Conservation (phyloP, 2,329 filamentous ascomycete genomes). For the Cercospora sp. region DNA sequence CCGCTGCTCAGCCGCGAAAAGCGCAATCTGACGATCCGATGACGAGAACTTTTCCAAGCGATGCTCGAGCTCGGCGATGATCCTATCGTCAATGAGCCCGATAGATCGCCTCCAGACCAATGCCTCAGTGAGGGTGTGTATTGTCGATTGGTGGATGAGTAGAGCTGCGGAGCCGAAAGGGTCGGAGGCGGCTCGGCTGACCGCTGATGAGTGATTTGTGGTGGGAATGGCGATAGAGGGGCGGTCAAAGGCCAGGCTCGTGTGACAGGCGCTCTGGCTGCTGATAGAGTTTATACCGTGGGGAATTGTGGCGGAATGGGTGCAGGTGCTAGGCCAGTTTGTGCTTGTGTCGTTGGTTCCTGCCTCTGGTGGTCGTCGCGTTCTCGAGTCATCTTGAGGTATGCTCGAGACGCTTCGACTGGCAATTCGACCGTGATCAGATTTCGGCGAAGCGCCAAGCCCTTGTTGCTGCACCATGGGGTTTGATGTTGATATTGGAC, state of each 20-base stretch:
- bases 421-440: not conserved
- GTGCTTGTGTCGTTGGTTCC: not conserved
- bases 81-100: not conserved
- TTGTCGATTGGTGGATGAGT: not conserved
- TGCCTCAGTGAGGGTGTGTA: not conserved
- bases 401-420: not conserved
- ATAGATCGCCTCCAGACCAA: not conserved
- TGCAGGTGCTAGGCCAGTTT: not conserved
- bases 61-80: not conserved
- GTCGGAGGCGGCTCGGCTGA: not conserved
- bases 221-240: not conserved
- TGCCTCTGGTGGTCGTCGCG: not conserved
- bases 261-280: not conserved
- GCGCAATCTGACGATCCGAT: not conserved
- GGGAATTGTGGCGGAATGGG: not conserved
- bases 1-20: not conserved
- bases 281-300: not conserved
- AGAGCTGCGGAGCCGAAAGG: conserved; percentile 2
- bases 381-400: not conserved
- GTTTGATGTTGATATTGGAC: not conserved
- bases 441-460: not conserved
- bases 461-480: not conserved
- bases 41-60: not conserved
- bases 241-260: not conserved
- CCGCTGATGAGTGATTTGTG: not conserved